Evolutionary conservation across 1,284 basidiomycete species (phyloP).

Genomic region (Boletus smithii): DNA sequence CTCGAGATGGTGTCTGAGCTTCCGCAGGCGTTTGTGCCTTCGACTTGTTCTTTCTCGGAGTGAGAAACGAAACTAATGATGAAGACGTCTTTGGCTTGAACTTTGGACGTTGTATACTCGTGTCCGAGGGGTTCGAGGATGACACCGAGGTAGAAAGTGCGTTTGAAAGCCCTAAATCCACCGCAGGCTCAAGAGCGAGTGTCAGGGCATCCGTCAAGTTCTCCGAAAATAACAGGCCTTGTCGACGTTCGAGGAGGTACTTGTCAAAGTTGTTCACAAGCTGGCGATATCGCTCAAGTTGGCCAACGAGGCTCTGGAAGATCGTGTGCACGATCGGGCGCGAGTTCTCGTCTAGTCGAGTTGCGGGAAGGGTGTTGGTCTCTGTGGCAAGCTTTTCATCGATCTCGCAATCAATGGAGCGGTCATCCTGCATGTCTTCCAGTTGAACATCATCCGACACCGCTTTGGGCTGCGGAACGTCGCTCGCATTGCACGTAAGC

Average conservation of each 20-base stretch:
- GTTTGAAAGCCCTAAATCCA: slow-evolving; percentile 36
- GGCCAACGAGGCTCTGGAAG: slow-evolving; percentile 71
- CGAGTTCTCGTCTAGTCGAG: slow-evolving; percentile 64
- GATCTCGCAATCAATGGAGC: slow-evolving; percentile 72
- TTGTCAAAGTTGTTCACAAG: slow-evolving; percentile 79
- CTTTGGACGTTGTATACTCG: slow-evolving; percentile 39
- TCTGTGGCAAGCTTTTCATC: slow-evolving; percentile 63
- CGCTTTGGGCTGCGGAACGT: slow-evolving; percentile 26
- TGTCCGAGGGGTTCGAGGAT: slow-evolving; percentile 26
- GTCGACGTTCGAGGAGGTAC: slow-evolving; percentile 80
- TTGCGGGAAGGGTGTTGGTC: slow-evolving; percentile 56
- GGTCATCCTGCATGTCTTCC: slow-evolving; percentile 60
- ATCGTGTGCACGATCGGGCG: slow-evolving; percentile 78
- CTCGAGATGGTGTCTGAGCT: slow-evolving; percentile 43
- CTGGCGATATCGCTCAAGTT: slow-evolving; percentile 76
- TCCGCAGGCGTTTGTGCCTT: slow-evolving; percentile 38
- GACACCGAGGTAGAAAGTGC: slow-evolving; percentile 19
- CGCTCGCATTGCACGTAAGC: slow-evolving; percentile 66
- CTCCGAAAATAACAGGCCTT: slow-evolving; percentile 89
- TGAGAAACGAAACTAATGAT: slow-evolving; percentile 73
- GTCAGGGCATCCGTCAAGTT: slow-evolving; percentile 89
- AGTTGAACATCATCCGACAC: slow-evolving; percentile 19
- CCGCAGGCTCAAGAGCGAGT: slow-evolving; percentile 60
- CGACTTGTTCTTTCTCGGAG: slow-evolving; percentile 64
- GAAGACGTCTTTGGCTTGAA: slow-evolving; percentile 57